Base-by-base conservation (phyloP, 805 yeast species). In the Saturnispora dispora region DNA sequence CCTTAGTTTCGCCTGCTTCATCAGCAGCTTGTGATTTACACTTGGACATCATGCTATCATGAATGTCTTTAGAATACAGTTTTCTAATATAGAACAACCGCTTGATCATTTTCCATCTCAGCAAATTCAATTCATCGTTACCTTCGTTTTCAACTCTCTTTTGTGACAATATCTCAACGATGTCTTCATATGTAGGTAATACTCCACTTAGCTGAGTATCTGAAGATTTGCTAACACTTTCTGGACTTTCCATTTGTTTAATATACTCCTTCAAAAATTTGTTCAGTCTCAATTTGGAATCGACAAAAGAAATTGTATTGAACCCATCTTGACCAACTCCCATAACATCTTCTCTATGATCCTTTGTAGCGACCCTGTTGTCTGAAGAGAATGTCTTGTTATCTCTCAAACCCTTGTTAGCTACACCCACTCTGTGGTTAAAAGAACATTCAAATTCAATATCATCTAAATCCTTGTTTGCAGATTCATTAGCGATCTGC, bases 371-470 rank as follows among this genome's bases (percentile, higher is more conserved):
- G 35, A 90, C 82, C 63, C 98, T 78, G 0, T 90, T 76, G 65
- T 91, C 98, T 0, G 82, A 75, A 8, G 96, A 87, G 49, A 81
- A 79, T 51, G 81, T 79, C 69, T 91, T 91, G 61, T 78, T 80
- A 53, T 89, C 96, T 52, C 95, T 71, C 20, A 91, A 77, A 48
- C 98, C 98, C 39, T 71, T 68, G 62, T 91, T 91, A 28, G 88
- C 95, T 51, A 77, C 84, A 28, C 97, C 96, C 0, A 96, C 95
- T 60, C 95, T 75, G 61, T 87, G 81, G 64, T 90, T 91, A 69
- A 90, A 91, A 0, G 96, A 82, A 54, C 74, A 60, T 2, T 62
- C 55, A 53, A 54, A 61, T 17, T 63, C 62, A 36, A 61, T 60
- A 10, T 53, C 57, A 52, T 64, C 67, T 18, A 64, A 46, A 13